phyloP scores from a whole-genome alignment of 495 filamentous ascomycete genomes.

The Opeltia flavorubescens region DNA sequence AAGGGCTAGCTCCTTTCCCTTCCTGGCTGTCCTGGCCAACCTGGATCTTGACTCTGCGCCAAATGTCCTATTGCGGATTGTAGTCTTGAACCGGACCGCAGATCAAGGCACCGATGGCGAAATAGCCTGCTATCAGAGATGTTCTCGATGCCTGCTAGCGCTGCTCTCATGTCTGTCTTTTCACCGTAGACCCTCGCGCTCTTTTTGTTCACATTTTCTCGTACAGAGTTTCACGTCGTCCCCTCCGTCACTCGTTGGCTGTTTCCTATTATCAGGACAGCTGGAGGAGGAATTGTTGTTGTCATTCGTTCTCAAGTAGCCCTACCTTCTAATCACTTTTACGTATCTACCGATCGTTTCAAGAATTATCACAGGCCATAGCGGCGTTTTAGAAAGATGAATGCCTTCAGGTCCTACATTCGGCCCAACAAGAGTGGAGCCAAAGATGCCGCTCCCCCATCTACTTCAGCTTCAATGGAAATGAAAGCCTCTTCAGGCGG shows the following conservation, averaged over 20 bases:
- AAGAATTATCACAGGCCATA: background rate
- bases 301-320: background rate
- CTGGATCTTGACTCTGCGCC: background rate
- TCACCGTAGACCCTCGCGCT: background rate
- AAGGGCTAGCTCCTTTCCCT: background rate
- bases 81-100: background rate
- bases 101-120: background rate
- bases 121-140: background rate
- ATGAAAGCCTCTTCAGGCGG: background rate
- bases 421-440: slow-evolving; percentile 4
- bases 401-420: slow-evolving; percentile 13
- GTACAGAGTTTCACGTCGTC: background rate
- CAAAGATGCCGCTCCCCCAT: background rate
- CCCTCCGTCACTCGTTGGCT: slow-evolving; percentile 1
- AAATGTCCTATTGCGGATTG: background rate
- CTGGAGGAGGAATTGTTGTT: background rate
- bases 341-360: background rate
- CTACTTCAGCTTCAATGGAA: background rate
- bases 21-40: background rate
- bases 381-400: background rate
- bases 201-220: background rate
- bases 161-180: background rate
- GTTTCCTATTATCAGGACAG: background rate
- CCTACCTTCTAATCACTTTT: background rate
- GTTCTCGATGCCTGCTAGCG: background rate